Conservation (phyloP, 257 asterid genomes). For the Capsicum rhomboideum region DNA sequence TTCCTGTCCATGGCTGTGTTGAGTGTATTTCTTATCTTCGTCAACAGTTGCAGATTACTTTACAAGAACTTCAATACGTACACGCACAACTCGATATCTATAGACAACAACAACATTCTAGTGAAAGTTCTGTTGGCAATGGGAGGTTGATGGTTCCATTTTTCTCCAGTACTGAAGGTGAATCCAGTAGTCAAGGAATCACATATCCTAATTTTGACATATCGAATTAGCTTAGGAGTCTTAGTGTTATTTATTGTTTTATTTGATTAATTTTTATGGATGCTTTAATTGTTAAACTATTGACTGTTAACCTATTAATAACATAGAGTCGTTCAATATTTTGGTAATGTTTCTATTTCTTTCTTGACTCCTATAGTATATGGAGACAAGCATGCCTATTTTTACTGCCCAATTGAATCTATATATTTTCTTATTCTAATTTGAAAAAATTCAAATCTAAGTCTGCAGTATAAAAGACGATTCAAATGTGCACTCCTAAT, state of each 20-base stretch:
- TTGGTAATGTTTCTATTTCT: neutral
- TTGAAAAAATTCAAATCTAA: neutral
- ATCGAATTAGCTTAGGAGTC: too few relatives aligned
- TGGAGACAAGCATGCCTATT: neutral
- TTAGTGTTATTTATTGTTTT: neutral
- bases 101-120: slow-evolving; percentile 14
- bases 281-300: neutral
- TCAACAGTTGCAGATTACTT: slow-evolving; percentile 4
- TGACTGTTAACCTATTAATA: neutral
- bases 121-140: neutral
- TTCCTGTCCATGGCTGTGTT: slow-evolving; percentile 47
- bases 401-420: neutral
- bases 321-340: neutral
- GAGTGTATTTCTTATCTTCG: slow-evolving; percentile 25
- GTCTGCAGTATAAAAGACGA: too few relatives aligned
- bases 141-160: neutral
- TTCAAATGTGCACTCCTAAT: too few relatives aligned
- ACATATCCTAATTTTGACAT: too few relatives aligned
- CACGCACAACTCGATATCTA: slow-evolving; percentile 12
- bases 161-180: too few relatives aligned
- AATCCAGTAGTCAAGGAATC: too few relatives aligned
- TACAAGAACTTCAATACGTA: slow-evolving; percentile 24
- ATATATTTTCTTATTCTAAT: neutral
- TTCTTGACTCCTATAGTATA: neutral
- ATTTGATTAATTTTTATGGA: neutral